Evolutionary conservation across 169 alveolate species (phyloP).

Genomic region (Plasmodium ovale): DNA sequence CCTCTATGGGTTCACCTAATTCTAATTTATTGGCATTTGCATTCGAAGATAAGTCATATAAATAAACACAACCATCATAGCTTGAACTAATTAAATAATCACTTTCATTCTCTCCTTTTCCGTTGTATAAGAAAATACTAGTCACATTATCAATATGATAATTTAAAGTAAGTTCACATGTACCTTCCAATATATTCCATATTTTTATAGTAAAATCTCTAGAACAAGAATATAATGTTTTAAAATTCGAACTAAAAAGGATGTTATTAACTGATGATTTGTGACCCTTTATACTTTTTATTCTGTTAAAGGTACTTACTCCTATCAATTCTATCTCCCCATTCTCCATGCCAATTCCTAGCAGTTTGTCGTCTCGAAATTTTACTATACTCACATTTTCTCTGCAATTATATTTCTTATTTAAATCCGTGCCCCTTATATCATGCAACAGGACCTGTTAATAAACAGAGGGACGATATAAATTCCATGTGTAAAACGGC

Average conservation of each 20-base stretch:
- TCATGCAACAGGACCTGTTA: slow-evolving; percentile 18
- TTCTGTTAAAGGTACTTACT: slow-evolving; percentile 33
- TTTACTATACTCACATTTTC: slow-evolving; percentile 54
- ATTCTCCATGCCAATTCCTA: slow-evolving; percentile 69
- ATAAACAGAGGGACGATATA: background rate
- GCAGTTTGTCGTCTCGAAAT: slow-evolving; percentile 60
- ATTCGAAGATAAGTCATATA: slow-evolving; percentile 21
- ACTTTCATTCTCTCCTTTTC: background rate
- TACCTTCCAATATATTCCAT: slow-evolving; percentile 69
- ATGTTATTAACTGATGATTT: slow-evolving; percentile 63
- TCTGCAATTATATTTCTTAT: slow-evolving; percentile 37
- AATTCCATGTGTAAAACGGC: background rate
- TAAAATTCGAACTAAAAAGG: slow-evolving; percentile 48
- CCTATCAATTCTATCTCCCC: slow-evolving; percentile 66
- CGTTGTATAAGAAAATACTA: slow-evolving; percentile 32
- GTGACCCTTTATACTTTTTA: slow-evolving; percentile 61
- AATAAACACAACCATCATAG: slow-evolving; percentile 65
- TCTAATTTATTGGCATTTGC: slow-evolving; percentile 35
- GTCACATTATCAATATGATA: slow-evolving; percentile 71
- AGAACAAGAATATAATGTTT: slow-evolving; percentile 64
- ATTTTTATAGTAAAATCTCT: slow-evolving; percentile 70
- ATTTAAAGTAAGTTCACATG: slow-evolving; percentile 46
- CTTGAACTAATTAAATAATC: slow-evolving; percentile 70
- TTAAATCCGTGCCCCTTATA: slow-evolving; percentile 25
- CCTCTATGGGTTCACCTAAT: slow-evolving; percentile 52